These are phyloP conservation scores for Rhynchospora breviuscula DNA, from an alignment of 176 grass and related monocot genomes.

Conservation along the genomic window DNA sequence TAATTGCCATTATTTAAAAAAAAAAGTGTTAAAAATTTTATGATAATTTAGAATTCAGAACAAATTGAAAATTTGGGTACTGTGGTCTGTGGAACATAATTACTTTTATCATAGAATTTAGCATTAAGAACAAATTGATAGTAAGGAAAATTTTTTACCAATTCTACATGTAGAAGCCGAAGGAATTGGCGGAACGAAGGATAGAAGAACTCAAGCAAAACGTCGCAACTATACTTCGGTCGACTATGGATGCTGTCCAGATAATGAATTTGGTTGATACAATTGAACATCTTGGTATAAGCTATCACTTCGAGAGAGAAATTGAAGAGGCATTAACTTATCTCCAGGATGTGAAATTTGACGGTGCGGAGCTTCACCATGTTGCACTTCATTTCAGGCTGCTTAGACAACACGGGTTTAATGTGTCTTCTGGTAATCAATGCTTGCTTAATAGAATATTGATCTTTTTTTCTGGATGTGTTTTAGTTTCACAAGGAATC, in stretches of 20 bases:
- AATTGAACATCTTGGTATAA: not conserved
- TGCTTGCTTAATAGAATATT: not conserved
- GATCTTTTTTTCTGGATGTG: not conserved
- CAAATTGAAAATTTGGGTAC: no score
- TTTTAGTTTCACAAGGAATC: no score
- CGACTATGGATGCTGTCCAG: not conserved
- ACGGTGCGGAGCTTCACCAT: not conserved
- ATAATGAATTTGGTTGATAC: not conserved
- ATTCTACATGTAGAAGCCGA: not conserved
- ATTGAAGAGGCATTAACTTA: not conserved
- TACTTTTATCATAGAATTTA: no score
- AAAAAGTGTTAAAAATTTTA: no score
- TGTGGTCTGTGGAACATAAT: no score
- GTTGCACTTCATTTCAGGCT: constrained; percentile 19
- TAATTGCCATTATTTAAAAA: no score
- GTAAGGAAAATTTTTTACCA: no score
- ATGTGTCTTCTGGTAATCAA: constrained; percentile 14
- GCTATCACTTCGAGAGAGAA: not conserved
- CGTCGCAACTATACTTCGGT: not conserved
- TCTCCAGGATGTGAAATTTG: not conserved
- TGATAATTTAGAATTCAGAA: no score
- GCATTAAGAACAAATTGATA: no score
- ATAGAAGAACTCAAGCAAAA: not conserved
- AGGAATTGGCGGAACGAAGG: not conserved
- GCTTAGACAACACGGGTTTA: constrained; percentile 18